phyloP scores from a whole-genome alignment of 1,284 basidiomycete species.

The Waitea zeae region DNA sequence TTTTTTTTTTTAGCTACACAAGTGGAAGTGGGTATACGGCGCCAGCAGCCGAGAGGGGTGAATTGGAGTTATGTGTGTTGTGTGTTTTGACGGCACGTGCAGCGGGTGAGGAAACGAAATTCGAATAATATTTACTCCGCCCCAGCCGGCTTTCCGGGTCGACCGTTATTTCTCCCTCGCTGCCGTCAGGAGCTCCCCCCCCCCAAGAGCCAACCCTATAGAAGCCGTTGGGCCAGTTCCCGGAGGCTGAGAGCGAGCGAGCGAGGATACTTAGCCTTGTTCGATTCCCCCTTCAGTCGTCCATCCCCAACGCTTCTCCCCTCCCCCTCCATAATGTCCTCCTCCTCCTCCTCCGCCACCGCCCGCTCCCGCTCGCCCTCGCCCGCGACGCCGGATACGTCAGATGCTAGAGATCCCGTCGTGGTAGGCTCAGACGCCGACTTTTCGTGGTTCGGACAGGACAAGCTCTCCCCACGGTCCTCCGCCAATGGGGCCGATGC shows the following conservation, averaged over 20 bases:
- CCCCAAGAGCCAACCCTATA: too few relatives aligned
- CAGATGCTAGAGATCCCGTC: slow-evolving; percentile 29
- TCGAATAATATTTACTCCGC: neutral
- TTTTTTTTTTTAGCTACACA: too few relatives aligned
- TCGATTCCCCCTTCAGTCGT: too few relatives aligned
- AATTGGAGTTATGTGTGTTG: too few relatives aligned
- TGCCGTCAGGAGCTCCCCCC: neutral
- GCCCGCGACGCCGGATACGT: slow-evolving; percentile 47
- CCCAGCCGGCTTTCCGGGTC: neutral
- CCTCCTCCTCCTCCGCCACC: slow-evolving; percentile 37
- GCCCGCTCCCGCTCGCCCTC: slow-evolving; percentile 53
- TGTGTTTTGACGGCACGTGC: too few relatives aligned
- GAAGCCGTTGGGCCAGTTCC: too few relatives aligned
- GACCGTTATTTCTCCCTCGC: neutral
- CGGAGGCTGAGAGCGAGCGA: too few relatives aligned
- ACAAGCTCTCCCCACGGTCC: slow-evolving; percentile 19
- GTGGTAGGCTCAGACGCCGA: slow-evolving; percentile 31
- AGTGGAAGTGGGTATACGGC: too few relatives aligned
- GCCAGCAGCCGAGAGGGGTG: too few relatives aligned
- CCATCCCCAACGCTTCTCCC: too few relatives aligned
- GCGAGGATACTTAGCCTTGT: too few relatives aligned
- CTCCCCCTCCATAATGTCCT: slow-evolving; percentile 13
- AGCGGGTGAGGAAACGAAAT: too few relatives aligned
- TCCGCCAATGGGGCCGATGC: slow-evolving; percentile 20
- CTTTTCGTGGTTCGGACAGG: slow-evolving; percentile 32